Base-by-base conservation (phyloP, 805 yeast species). In the Spathaspora hagerdaliae region DNA sequence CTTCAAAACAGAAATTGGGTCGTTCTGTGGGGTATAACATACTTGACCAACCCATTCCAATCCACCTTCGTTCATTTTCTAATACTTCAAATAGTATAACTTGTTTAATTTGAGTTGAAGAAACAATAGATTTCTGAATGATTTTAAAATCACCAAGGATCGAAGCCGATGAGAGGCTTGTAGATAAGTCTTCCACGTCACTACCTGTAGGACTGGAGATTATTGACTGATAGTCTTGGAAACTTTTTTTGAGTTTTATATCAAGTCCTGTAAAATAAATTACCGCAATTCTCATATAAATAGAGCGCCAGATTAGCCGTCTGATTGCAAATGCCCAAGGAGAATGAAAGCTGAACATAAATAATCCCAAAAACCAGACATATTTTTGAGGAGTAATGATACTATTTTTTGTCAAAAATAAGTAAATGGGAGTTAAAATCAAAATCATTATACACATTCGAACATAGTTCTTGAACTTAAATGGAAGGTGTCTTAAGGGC, bases 21-120 rank as follows among this genome's bases (percentile, higher is more conserved):
- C 85, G 53, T 49, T 81, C 86, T 45, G 69, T 65, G 2, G 85
- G 85, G 4, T 79, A 53, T 33, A 79, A 56, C 13, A 65, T 61
- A 41, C 70, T 67, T 34, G 75, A 60, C 85, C 85, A 81, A 6
- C 85, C 87, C 13, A 81, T 48, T 0, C 82, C 85, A 3, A 81
- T 32, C 84, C 85, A 80, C 39, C 85, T 63, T 52, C 87, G 65
- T 56, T 82, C 81, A 51, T 81, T 77, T 52, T 82, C 83, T 34
- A 75, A 55, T 1, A 81, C 62, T 41, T 72, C 75, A 49, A 81
- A 80, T 43, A 73, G 65, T 1, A 81, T 69, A 3, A 72, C 64
- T 51, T 78, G 79, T 19, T 74, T 74, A 31, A 72, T 55, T 46
- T 64, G 73, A 8, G 75, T 69, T 3, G 77, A 65, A 0, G 75